Evolutionary conservation across 352 stramenopile genomes (phyloP).

Genomic region (Phytopythium delawarense): DNA sequence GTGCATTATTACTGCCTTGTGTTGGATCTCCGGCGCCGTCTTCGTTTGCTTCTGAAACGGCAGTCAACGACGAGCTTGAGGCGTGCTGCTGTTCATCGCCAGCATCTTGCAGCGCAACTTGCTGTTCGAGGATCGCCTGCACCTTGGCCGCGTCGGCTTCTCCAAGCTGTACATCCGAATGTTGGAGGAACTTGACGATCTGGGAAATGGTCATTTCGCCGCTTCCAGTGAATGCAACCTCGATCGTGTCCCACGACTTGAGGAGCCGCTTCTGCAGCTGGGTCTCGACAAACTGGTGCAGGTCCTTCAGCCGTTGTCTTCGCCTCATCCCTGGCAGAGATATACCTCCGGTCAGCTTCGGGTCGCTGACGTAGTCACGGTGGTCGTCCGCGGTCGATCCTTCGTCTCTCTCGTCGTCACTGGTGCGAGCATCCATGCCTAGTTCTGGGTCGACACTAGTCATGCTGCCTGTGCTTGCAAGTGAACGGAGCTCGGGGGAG

Average conservation of each 20-base stretch:
- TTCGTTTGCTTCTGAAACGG: not conserved
- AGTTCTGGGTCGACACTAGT: not conserved
- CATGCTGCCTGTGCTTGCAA: not conserved
- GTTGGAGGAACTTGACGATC: constrained; percentile 69
- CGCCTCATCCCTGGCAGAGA: constrained; percentile 39
- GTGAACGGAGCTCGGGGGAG: not conserved
- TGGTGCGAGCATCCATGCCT: not conserved
- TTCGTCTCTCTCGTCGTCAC: not conserved
- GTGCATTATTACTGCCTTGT: too few species aligned
- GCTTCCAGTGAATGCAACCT: constrained; percentile 60
- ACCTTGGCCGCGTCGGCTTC: constrained; percentile 51
- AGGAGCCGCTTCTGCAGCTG: constrained; percentile 68
- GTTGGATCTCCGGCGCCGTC: not conserved
- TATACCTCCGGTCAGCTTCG: constrained; percentile 1
- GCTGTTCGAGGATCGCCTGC: constrained; percentile 51
- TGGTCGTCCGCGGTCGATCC: not conserved
- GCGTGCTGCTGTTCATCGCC: constrained; percentile 8
- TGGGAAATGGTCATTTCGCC: constrained; percentile 59
- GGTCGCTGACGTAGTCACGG: not conserved
- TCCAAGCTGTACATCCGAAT: constrained; percentile 65
- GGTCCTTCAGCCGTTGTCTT: constrained; percentile 47
- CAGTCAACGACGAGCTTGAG: not conserved
- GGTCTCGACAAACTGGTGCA: constrained; percentile 58
- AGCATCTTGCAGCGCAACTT: constrained; percentile 17
- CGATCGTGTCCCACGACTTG: constrained; percentile 67